Conservation (phyloP, 805 yeast species). For the Kodamaea restingae region DNA sequence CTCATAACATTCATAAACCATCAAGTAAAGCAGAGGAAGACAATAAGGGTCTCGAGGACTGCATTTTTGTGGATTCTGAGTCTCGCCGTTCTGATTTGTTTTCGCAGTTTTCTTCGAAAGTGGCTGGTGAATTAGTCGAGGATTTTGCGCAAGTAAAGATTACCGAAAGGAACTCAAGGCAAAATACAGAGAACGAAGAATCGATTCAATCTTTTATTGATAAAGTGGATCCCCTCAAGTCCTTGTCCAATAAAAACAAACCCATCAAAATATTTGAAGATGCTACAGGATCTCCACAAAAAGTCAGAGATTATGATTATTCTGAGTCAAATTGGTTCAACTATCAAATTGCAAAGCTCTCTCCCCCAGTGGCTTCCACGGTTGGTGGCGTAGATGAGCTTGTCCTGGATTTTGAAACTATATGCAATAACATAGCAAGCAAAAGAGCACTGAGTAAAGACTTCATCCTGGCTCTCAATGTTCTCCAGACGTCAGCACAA, state of each 20-base stretch:
- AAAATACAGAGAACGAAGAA: slow-evolving; percentile 8
- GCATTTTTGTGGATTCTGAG: neutral
- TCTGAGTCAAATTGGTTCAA: slow-evolving; percentile 38
- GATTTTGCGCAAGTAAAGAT: slow-evolving; percentile 31
- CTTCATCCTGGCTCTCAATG: slow-evolving; percentile 14
- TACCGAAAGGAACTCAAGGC: slow-evolving; percentile 16
- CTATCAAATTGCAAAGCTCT: slow-evolving; percentile 29
- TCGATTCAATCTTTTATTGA: slow-evolving; percentile 33
- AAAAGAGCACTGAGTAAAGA: slow-evolving; percentile 10
- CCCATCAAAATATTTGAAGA: slow-evolving; percentile 42
- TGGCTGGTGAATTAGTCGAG: slow-evolving; percentile 22
- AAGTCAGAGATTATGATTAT: slow-evolving; percentile 28
- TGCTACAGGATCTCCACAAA: slow-evolving; percentile 34
- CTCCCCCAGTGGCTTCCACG: slow-evolving; percentile 8
- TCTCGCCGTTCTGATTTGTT: neutral
- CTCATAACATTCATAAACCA: no score
- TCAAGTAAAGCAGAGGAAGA: no score
- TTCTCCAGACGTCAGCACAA: slow-evolving; percentile 12
- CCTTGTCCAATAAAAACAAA: slow-evolving; percentile 29
- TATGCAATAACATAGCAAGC: slow-evolving; percentile 13
- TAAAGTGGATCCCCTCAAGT: slow-evolving; percentile 39
- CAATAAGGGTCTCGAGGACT: no score
- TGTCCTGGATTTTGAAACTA: slow-evolving; percentile 15
- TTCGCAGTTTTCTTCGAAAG: neutral
- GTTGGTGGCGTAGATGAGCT: slow-evolving; percentile 11